Evolutionary conservation across 495 filamentous ascomycete species (phyloP), one percentile per base, ranked within the genome.

Genomic region (Daldinia caldariorum): DNA sequence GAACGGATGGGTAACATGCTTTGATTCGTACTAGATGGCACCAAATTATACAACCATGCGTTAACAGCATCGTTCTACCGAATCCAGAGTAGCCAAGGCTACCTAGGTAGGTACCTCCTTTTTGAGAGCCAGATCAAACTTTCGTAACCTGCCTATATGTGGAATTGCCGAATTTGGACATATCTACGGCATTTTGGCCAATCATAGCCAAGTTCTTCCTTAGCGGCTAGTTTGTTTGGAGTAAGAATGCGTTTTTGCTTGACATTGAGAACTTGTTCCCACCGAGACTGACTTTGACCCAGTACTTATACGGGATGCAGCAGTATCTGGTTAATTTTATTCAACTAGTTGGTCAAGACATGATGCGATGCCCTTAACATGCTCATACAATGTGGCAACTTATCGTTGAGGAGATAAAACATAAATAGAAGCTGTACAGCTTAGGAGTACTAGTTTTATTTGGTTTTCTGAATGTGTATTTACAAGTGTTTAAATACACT

Each of bases 111-210:
- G n/a, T n/a, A n/a, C 18, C 6, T 22, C 43, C 18, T 47, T 16
- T 5, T 3, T 0, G 43, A 47, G 43, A 47, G 43, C 22, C 3
- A 22, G 43, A 47, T 47, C 43, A 22, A 47, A 8, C 43, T 12
- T 12, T 47, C 18, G 7, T 45, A 47, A 47, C 43, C 9, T 47
- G 10, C 43, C 43, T 47, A 22, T 47, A 47, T 47, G 12, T 47
- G 43, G 18, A 71, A 71, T 71, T 71, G 14, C 69, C 69, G 37
- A 63, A 71, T 71, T 18, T 50, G 59, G 69, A 67, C 58, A 66
- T 22, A 13, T 14, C 20, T 20, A 54, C 29, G 37, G n/a, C 26
- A 41, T 66, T 63, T 35, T 66, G 39, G 54, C 69, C 69, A 71
- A 71, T 71, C 20, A 47, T 7, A 53, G 59, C 18, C 20, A 37